phyloP scores from a whole-genome alignment of 768 basidiomycete genomes.

The Naganishia kalamii region DNA sequence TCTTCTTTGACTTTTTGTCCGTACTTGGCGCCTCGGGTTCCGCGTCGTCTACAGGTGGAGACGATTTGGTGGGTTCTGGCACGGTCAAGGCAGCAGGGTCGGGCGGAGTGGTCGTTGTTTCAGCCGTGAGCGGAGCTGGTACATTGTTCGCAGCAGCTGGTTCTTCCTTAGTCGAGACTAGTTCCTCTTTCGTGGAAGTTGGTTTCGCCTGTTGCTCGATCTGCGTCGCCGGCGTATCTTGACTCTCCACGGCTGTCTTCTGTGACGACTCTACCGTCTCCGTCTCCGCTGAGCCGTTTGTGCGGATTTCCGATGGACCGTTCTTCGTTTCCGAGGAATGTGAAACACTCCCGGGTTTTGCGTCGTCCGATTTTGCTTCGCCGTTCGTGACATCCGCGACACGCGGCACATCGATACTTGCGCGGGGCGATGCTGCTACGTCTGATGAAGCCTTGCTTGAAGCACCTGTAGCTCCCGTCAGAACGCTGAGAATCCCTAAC shows the following conservation, averaged over 20 bases:
- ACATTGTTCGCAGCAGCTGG: background rate
- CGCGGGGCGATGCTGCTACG: background rate
- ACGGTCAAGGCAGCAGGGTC: too few relatives aligned
- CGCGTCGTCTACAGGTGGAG: background rate
- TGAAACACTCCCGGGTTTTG: background rate
- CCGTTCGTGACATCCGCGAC: background rate
- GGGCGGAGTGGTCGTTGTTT: background rate
- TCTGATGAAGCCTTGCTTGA: constrained; percentile 10
- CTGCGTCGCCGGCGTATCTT: too few relatives aligned
- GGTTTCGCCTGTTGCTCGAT: too few relatives aligned
- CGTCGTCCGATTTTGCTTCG: background rate
- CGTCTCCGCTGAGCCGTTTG: too few relatives aligned
- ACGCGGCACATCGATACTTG: constrained; percentile 1
- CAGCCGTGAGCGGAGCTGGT: background rate
- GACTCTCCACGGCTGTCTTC: too few relatives aligned
- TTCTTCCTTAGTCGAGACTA: too few relatives aligned
- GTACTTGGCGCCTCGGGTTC: constrained; percentile 14
- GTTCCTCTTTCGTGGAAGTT: too few relatives aligned
- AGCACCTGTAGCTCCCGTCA: background rate
- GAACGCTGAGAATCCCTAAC: background rate
- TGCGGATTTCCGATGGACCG: too few relatives aligned
- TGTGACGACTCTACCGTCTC: too few relatives aligned
- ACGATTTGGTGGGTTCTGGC: background rate
- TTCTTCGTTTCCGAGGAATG: too few relatives aligned
- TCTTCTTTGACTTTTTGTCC: constrained; percentile 21